Base-by-base conservation (phyloP, 2,329 filamentous ascomycete genomes). In the Phaeosphaeriaceae sp. region DNA sequence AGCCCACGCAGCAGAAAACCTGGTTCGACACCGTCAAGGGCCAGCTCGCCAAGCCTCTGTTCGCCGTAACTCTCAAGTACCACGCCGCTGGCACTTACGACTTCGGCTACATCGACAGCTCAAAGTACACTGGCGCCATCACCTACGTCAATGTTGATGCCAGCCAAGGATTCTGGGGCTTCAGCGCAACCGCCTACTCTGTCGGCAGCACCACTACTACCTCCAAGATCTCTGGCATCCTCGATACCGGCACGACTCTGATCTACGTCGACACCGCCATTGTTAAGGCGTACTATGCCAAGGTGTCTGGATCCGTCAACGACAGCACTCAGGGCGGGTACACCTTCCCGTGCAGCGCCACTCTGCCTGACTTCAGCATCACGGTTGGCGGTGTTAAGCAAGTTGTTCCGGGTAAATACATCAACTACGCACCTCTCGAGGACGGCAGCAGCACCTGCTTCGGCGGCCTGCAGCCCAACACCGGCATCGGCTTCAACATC, bases 231-330 rank as follows among this genome's bases (percentile, higher is more conserved):
- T 65, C 73, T 44, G 84, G 82, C 65, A 90, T 91, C 73, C 86
- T 87, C 68, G 89, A 91, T 78, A 91, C 89, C 1, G 89, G 89
- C 53, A 91, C 89, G 55, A 88, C 88, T 1, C 85, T 91, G 27
- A 76, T 90, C 54, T 81, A 89, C 62, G 76, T 89, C 19, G 85
- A 86, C 24, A 72, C 82, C 54, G 64, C 71, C 31, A 80, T 89
- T 58, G 83, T 86, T 62, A 66, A 76, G 0, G 82, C 79, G 44
- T 91, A 90, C 82, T 91, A 90, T 79, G 71, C 72, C 40, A 71
- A 85, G 60, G 82, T 91, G 58, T 54, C 68, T 7, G 83, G 85
- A 3, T 81, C 89, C 0, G 63, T 77, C 47, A 78, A 87, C 70
- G 78, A 81, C 68, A 24, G 60, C 17, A 63, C 67, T 1, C 76